Percentiles rank a stretch among this genome's conserved stretches.
phyloP scores from a whole-genome alignment of 345 rosid genomes.

The Gynandropsis gynandra region DNA sequence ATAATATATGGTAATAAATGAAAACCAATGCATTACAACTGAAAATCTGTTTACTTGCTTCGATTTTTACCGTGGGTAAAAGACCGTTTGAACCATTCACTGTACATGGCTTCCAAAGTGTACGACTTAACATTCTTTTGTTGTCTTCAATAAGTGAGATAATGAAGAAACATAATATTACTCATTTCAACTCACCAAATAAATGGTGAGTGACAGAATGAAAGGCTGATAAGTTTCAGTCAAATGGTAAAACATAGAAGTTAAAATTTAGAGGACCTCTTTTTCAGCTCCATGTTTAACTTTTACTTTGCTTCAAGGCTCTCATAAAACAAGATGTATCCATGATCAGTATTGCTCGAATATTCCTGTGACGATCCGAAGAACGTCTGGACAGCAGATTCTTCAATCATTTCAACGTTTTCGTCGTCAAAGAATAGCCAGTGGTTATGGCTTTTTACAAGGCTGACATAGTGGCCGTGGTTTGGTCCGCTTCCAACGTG shows the following conservation, averaged over 20 bases:
- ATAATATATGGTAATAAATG: too few species aligned
- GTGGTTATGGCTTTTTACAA: slow-evolving; percentile 84
- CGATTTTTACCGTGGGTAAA: too few species aligned
- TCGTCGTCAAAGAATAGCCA: slow-evolving; percentile 91
- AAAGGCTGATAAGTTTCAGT: slow-evolving; percentile 1
- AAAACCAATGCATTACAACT: too few species aligned
- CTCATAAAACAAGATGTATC: slow-evolving; percentile 88
- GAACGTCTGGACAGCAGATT: slow-evolving; percentile 86
- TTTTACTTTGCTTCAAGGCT: slow-evolving; percentile 32
- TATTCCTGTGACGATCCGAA: slow-evolving; percentile 87
- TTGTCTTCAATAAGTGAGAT: background rate
- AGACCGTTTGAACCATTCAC: too few species aligned
- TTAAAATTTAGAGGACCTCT: slow-evolving; percentile 17
- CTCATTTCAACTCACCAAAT: slow-evolving; percentile 3
- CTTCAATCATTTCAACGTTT: slow-evolving; percentile 85
- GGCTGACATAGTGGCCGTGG: slow-evolving; percentile 93
- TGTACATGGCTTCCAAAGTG: slow-evolving; percentile 17
- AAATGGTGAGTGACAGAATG: background rate
- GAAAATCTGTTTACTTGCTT: too few species aligned
- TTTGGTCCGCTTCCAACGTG: slow-evolving; percentile 95
- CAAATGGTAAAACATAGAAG: too few species aligned
- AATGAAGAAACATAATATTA: too few species aligned
- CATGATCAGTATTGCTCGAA: slow-evolving; percentile 82
- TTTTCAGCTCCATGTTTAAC: slow-evolving; percentile 1
- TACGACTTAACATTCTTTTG: slow-evolving; percentile 1